These are phyloP conservation scores for Comarum palustre DNA, from an alignment of 306 rosid genomes.

Conservation along the genomic window DNA sequence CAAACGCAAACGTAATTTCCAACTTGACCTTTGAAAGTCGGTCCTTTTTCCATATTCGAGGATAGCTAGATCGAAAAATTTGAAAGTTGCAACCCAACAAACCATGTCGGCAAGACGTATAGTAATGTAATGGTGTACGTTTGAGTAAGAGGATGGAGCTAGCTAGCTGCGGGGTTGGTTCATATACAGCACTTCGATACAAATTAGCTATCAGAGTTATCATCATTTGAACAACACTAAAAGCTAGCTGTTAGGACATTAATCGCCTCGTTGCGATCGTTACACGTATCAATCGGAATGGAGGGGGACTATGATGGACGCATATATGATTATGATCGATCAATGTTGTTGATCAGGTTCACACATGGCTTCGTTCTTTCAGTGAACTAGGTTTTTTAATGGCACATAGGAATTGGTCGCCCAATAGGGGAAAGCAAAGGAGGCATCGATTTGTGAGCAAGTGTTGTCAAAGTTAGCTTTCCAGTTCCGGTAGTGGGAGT, in stretches of 20 bases:
- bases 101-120: background rate
- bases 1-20: background rate
- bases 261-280: background rate
- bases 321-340: background rate
- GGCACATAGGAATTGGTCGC: background rate
- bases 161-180: background rate
- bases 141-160: background rate
- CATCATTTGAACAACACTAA: no score
- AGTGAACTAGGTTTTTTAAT: background rate
- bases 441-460: background rate
- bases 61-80: background rate
- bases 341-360: background rate
- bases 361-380: background rate
- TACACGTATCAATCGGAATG: background rate
- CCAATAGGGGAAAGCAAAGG: background rate
- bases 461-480: background rate
- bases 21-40: background rate
- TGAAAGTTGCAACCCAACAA: background rate
- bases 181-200: background rate
- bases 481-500: background rate
- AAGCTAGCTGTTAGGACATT: background rate
- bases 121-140: background rate
- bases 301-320: background rate
- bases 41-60: background rate
- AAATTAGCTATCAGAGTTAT: background rate